phyloP scores from a whole-genome alignment of 225 moss, liverwort and hornwort genomes.

The Antitrichia curtipendula region DNA sequence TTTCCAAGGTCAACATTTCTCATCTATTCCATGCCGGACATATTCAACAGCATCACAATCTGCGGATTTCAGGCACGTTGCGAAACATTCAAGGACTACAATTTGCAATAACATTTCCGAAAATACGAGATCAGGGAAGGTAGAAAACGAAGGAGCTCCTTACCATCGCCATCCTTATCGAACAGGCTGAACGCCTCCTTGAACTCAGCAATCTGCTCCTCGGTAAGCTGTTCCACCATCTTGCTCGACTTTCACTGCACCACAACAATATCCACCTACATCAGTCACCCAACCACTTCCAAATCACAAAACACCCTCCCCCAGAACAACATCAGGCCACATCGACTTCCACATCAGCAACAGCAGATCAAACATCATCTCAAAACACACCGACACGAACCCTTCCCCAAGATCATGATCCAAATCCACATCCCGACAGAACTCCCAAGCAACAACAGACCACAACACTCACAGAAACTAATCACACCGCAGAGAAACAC shows the following conservation, averaged over 20 bases:
- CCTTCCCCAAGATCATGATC: not conserved
- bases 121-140: not conserved
- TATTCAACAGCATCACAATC: not conserved
- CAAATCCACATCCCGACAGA: not conserved
- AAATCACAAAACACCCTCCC: not conserved
- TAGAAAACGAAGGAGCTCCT: not conserved
- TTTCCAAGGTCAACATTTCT: no score
- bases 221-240: conserved; percentile 85
- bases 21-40: no score
- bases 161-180: conserved; percentile 89
- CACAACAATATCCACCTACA: not conserved
- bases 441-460: not conserved
- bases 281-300: not conserved
- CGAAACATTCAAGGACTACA: no score
- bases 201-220: conserved; percentile 87
- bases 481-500: not conserved
- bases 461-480: not conserved
- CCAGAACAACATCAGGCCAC: not conserved
- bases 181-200: conserved; percentile 93
- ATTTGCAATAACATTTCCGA: not conserved
- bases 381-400: not conserved
- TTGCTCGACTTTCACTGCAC: conserved; percentile 15
- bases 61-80: no score
- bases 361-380: not conserved
- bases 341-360: not conserved